Conservation (phyloP, 2,329 filamentous ascomycete genomes). For the Colletotrichum incanum region DNA sequence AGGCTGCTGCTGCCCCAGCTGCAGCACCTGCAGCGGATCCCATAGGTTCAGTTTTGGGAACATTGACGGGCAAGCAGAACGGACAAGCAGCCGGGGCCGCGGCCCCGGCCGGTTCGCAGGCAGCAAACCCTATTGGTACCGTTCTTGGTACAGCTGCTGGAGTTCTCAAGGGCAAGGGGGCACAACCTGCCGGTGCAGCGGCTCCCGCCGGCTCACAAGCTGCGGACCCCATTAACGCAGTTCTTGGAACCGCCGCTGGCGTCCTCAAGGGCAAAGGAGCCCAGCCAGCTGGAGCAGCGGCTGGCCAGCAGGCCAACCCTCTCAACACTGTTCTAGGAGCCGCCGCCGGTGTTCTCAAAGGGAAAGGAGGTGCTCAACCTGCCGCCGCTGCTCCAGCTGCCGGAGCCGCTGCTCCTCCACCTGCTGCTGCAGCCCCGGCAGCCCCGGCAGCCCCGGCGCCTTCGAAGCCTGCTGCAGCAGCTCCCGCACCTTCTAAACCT, state of each 20-base stretch:
- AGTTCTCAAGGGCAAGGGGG: conserved; percentile 31
- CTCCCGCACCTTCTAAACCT: conserved; percentile 14
- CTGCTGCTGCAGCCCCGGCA: neutral
- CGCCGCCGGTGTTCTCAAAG: conserved; percentile 29
- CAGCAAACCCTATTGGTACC: conserved; percentile 12
- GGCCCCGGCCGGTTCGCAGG: no score
- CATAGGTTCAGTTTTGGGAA: no score
- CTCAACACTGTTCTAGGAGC: conserved; percentile 28
- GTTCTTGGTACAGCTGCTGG: conserved; percentile 32
- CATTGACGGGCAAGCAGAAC: no score
- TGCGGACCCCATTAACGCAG: conserved; percentile 16
- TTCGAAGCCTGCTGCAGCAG: no score
- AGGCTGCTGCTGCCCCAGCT: conserved; percentile 28
- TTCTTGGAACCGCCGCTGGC: conserved; percentile 35
- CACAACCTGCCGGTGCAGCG: conserved; percentile 33
- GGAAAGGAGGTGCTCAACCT: conserved; percentile 28
- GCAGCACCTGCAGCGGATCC: conserved; percentile 5
- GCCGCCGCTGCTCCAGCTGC: conserved; percentile 20
- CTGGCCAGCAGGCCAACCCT: conserved; percentile 21
- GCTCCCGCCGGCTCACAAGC: conserved; percentile 35
- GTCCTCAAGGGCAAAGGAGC: conserved; percentile 36
- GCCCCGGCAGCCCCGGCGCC: no score
- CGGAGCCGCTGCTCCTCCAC: neutral
- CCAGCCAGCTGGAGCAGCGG: conserved; percentile 19
- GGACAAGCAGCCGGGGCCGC: no score